Conservation (phyloP, 1,284 basidiomycete species). For the Cutaneotrichosporon daszewskae region DNA sequence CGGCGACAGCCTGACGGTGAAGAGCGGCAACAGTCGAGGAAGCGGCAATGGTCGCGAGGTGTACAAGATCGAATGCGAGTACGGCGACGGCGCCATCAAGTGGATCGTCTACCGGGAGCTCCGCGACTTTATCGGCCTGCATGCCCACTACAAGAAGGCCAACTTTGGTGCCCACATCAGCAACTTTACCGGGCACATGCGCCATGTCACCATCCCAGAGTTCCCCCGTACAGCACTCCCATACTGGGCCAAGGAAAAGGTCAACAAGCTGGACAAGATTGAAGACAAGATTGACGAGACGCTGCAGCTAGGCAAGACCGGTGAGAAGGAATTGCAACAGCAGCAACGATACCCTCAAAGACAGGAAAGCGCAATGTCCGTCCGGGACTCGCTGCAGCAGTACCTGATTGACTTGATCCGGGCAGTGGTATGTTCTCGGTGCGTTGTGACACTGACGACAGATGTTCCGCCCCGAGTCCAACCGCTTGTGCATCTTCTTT, state of each 20-base stretch:
- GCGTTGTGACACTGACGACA: too few relatives aligned
- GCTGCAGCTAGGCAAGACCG: background rate
- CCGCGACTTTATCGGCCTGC: slow-evolving; percentile 84
- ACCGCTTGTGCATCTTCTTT: slow-evolving; percentile 87
- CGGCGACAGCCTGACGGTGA: slow-evolving; percentile 40
- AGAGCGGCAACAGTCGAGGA: slow-evolving; percentile 2
- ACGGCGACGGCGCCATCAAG: slow-evolving; percentile 86
- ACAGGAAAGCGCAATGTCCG: too few relatives aligned
- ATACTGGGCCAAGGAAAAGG: slow-evolving; percentile 51
- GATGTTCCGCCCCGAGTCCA: slow-evolving; percentile 96
- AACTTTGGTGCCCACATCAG: slow-evolving; percentile 55
- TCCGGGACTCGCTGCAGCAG: slow-evolving; percentile 75
- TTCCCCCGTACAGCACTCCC: slow-evolving; percentile 86
- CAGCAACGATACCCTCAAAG: slow-evolving; percentile 21
- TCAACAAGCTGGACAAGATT: slow-evolving; percentile 54
- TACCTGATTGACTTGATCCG: slow-evolving; percentile 86
- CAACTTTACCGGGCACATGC: slow-evolving; percentile 54
- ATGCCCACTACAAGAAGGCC: slow-evolving; percentile 84
- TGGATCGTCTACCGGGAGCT: slow-evolving; percentile 97
- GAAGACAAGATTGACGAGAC: background rate
- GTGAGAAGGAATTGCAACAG: background rate
- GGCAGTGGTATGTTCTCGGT: too few relatives aligned
- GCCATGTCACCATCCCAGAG: slow-evolving; percentile 74
- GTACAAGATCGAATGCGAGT: slow-evolving; percentile 65
- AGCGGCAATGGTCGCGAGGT: slow-evolving; percentile 28